A percentile compares a stretch with the other conserved stretches of the same genome.
These are phyloP conservation scores for Buxus sempervirens DNA, from an alignment of 164 flowering plant species.

Conservation along the genomic window DNA sequence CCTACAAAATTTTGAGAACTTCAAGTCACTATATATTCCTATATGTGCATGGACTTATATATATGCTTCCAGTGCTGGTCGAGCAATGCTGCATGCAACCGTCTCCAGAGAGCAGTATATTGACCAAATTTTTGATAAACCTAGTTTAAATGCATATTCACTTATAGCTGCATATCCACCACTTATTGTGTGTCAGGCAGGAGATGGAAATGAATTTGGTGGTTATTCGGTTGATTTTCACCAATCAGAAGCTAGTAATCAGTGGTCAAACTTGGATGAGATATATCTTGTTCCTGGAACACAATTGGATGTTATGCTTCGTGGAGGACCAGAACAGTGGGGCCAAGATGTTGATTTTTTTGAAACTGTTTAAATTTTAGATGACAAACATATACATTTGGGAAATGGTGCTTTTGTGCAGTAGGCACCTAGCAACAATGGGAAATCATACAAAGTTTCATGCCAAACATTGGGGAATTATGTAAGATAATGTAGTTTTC, in stretches of 20 bases:
- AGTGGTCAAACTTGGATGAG: slow-evolving; percentile 36
- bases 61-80: slow-evolving; percentile 65
- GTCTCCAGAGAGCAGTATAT: slow-evolving; percentile 46
- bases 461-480: slow-evolving; percentile 58
- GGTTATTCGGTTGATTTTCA: slow-evolving; percentile 71
- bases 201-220: slow-evolving; percentile 84
- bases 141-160: slow-evolving; percentile 55
- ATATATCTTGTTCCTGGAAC: slow-evolving; percentile 82
- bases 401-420: slow-evolving; percentile 42
- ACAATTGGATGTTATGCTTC: slow-evolving; percentile 53
- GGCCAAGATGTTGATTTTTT: slow-evolving; percentile 49
- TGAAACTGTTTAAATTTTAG: slow-evolving; percentile 48
- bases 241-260: slow-evolving; percentile 26
- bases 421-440: slow-evolving; percentile 20
- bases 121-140: slow-evolving; percentile 37
- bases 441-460: slow-evolving; percentile 40
- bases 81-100: slow-evolving; percentile 64
- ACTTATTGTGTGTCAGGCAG: slow-evolving; percentile 53
- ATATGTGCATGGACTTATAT: slow-evolving; percentile 74
- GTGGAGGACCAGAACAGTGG: slow-evolving; percentile 91
- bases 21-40: slow-evolving; percentile 31
- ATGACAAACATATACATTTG: slow-evolving; percentile 24
- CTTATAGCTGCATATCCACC: slow-evolving; percentile 67
- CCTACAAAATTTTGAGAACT: slow-evolving; percentile 11
- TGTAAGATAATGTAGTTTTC: slow-evolving; percentile 39